A percentile compares a stretch with the other conserved stretches of the same genome.
Conservation (phyloP, 1,284 basidiomycete species). For the Tilletia caries region DNA sequence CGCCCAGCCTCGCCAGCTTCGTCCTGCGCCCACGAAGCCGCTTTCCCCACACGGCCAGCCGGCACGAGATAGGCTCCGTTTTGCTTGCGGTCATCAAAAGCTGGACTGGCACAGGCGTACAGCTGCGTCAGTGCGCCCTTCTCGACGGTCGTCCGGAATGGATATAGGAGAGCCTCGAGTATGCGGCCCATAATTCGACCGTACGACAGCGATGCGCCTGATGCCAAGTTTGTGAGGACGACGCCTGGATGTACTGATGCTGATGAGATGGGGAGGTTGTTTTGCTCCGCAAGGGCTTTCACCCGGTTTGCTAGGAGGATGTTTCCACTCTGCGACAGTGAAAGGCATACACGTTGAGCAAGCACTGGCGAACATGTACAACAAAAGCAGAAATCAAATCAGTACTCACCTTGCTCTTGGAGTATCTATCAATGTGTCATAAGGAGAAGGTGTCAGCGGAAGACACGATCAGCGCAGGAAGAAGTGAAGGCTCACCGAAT, state of each 20-base stretch:
- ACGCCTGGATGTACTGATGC: slow-evolving; percentile 34
- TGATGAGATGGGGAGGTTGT: slow-evolving; percentile 25
- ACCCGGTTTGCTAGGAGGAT: slow-evolving; percentile 39
- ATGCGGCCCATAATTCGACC: slow-evolving; percentile 19
- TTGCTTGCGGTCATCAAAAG: slow-evolving; percentile 39
- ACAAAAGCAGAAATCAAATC: too few species aligned
- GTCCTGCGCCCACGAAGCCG: slow-evolving; percentile 27
- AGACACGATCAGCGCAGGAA: not conserved
- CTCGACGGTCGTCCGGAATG: slow-evolving; percentile 28
- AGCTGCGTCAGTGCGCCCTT: slow-evolving; percentile 50
- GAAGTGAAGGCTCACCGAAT: slow-evolving; percentile 13
- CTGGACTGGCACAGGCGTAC: slow-evolving; percentile 46
- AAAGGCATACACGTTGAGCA: too few species aligned
- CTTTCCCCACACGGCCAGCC: slow-evolving; percentile 34
- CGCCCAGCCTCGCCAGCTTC: slow-evolving; percentile 25
- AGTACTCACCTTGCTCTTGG: slow-evolving; percentile 29
- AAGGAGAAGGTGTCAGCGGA: not conserved
- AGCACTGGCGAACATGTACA: too few species aligned
- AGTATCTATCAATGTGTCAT: slow-evolving; percentile 16
- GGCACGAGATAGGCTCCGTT: slow-evolving; percentile 47
- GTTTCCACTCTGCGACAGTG: slow-evolving; percentile 21
- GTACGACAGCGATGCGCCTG: slow-evolving; percentile 27
- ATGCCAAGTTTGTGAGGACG: slow-evolving; percentile 22
- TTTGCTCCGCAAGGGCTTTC: slow-evolving; percentile 22
- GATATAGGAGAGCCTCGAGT: slow-evolving; percentile 18